Base-by-base conservation (phyloP, 2,329 filamentous ascomycete genomes). In the Aspergillus novofumigatus region DNA sequence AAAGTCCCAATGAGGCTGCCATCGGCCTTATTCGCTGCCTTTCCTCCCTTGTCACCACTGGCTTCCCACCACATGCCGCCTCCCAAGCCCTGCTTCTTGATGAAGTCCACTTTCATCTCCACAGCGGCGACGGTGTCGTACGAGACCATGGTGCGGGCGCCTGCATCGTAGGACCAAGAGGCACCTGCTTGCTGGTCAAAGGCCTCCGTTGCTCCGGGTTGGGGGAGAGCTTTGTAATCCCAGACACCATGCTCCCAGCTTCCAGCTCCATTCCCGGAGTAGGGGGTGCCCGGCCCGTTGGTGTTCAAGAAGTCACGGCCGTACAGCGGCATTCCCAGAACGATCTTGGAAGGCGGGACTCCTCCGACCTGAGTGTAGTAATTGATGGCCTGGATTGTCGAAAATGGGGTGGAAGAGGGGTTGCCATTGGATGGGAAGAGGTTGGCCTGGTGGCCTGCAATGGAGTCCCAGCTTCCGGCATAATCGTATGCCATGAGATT, bases 21-120 rank as follows among this genome's bases (percentile, higher is more conserved):
- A 28, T 74, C 69, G 6, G 64, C 63, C 50, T 69, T 67, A 49
- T 68, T 66, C 5, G 69, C 74, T 23, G 58, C 56, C 44, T 73
- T 76, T 0, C 85, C 86, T 7, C 79, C 74, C 68, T 86, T 87
- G 71, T 97, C 93, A 3, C 85, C 88, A 66, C 88, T 93, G 66
- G 86, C 90, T 78, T 97, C 92, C 90, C 90, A 94, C 91, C 92
- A 97, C 92, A 97, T 97, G 21, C 83, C 90, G n/a, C 92, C 92
- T 11, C 92, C 92, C 0, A 97, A 81, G 0, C 82, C 77, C 25
- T 81, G 77, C 20, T 83, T 69, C 66, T 80, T 83, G 68, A 96
- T 83, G 69, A 85, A 96, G 11, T 83, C 75, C 3, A 86, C 85
- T 79, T 97, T 97, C 60, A 78, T 72, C 60, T 81, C 78, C 3